Evolutionary conservation across 495 filamentous ascomycete species (phyloP).

Genomic region (Penicillium bovifimosum): DNA sequence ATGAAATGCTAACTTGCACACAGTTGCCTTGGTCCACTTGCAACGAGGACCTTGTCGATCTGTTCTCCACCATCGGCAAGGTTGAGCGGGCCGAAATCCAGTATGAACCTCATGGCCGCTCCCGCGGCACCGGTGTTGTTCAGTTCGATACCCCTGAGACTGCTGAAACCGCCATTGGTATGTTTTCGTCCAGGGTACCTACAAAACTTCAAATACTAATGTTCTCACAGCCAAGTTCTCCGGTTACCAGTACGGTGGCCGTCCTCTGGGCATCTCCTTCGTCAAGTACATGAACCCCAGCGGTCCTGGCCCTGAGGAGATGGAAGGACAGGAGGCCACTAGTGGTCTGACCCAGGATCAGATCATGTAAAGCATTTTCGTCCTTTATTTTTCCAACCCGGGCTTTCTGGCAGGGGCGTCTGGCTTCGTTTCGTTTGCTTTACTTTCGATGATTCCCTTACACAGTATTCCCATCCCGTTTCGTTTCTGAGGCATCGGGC

Average conservation of each 20-base stretch:
- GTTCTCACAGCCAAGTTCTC: constrained; percentile 73
- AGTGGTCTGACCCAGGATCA: constrained; percentile 85
- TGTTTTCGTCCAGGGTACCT: constrained; percentile 16
- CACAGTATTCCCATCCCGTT: constrained; percentile 19
- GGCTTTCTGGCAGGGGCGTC: constrained; percentile 1
- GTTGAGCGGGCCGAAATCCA: constrained; percentile 98
- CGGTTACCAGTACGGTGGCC: constrained; percentile 94
- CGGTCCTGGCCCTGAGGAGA: constrained; percentile 58
- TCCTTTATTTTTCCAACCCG: constrained; percentile 4
- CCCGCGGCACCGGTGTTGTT: constrained; percentile 91
- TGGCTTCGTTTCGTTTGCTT: constrained; percentile 1
- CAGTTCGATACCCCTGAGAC: constrained; percentile 79
- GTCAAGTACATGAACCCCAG: constrained; percentile 78
- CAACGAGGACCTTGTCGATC: constrained; percentile 91
- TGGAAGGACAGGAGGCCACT: constrained; percentile 73
- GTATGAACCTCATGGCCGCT: constrained; percentile 94
- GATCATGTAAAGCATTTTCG: constrained; percentile 67
- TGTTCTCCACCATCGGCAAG: constrained; percentile 97
- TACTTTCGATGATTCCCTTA: constrained; percentile 25
- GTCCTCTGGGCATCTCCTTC: constrained; percentile 85
- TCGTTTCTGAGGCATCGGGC: background rate
- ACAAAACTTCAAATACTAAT: constrained; percentile 11
- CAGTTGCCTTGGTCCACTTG: constrained; percentile 98
- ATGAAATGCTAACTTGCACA: constrained; percentile 2
- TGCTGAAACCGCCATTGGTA: constrained; percentile 85